Percentiles rank a stretch among this genome's conserved stretches.
phyloP scores from a whole-genome alignment of 2,329 filamentous ascomycete genomes.

The Botrytis sinoallii region DNA sequence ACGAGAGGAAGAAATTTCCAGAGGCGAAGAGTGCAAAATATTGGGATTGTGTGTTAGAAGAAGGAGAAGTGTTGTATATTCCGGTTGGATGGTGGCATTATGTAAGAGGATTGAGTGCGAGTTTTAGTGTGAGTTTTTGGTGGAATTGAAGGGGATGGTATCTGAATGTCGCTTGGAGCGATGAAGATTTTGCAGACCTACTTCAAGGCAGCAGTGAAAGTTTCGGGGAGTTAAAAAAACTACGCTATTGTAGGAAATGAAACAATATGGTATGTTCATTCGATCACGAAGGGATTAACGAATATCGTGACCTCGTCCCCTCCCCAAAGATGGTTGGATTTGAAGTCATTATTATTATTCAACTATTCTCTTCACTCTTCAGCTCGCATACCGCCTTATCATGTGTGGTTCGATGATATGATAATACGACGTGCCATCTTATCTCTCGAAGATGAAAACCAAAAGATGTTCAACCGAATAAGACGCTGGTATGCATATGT shows the following conservation, averaged over 20 bases:
- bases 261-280: background rate
- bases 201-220: background rate
- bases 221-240: background rate
- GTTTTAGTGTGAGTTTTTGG: conserved; percentile 97
- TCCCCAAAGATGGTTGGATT: background rate
- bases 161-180: background rate
- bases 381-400: background rate
- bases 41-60: conserved; percentile 72
- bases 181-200: background rate
- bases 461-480: background rate
- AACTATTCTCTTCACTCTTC: background rate
- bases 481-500: background rate
- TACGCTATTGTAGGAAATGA: accelerated
- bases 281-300: background rate
- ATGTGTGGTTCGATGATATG: background rate
- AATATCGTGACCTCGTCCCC: background rate
- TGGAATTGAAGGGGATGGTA: conserved; percentile 57
- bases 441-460: background rate
- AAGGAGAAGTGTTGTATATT: conserved; percentile 84
- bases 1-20: conserved; percentile 28
- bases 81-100: conserved; percentile 99
- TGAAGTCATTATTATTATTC: background rate
- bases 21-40: conserved; percentile 31
- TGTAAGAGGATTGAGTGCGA: conserved; percentile 77
- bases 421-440: background rate